These are phyloP conservation scores for Ichthyophthirius multifiliis DNA, from an alignment of 169 alveolate genomes.

Conservation along the genomic window DNA sequence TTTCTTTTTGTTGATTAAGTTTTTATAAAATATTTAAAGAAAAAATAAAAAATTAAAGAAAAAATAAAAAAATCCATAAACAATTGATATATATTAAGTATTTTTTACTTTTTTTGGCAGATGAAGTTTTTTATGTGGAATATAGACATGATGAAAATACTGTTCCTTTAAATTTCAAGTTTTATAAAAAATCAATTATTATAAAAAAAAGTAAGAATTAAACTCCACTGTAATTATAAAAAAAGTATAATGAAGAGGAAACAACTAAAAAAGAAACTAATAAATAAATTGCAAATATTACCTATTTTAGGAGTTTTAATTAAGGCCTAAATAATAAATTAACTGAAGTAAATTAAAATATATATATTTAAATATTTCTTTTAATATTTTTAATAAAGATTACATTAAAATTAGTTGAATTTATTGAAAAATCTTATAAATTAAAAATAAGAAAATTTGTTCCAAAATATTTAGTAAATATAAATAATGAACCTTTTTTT, in stretches of 20 bases:
- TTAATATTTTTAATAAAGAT: not conserved
- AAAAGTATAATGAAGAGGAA: too few relatives aligned
- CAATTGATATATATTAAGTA: not conserved
- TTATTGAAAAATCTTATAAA: constrained; percentile 25
- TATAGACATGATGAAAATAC: constrained; percentile 25
- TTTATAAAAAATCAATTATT: constrained; percentile 2
- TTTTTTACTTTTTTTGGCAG: not conserved
- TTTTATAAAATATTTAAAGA: too few relatives aligned
- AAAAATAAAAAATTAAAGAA: too few relatives aligned
- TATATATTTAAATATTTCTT: too few relatives aligned
- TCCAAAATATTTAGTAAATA: constrained; percentile 24
- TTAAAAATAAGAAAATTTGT: constrained; percentile 18
- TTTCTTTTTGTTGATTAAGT: too few relatives aligned
- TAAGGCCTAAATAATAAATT: constrained; percentile 6
- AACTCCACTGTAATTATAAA: not conserved
- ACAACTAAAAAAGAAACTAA: not conserved
- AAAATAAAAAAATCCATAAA: too few relatives aligned
- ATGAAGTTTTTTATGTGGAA: constrained; percentile 13
- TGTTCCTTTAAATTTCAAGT: not conserved
- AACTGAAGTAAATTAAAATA: constrained; percentile 35
- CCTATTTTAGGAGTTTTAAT: constrained; percentile 17
- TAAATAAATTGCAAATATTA: not conserved
- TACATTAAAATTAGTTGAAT: constrained; percentile 9
- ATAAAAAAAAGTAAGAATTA: not conserved
- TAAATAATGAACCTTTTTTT: not conserved